phyloP scores from a whole-genome alignment of 78 protist species.

The Capsaspora owczarzaki region DNA sequence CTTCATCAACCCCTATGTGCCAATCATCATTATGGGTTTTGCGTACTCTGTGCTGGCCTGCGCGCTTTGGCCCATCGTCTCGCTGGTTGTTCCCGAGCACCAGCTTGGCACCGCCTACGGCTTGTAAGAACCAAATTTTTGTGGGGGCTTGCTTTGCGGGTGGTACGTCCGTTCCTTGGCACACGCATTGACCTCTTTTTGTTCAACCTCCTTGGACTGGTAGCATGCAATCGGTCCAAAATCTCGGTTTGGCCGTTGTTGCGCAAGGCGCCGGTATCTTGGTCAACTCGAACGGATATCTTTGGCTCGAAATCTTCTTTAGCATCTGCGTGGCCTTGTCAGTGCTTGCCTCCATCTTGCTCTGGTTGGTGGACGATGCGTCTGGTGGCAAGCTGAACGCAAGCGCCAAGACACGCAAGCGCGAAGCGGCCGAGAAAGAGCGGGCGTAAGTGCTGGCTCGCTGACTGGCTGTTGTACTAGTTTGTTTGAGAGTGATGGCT shows the following conservation, averaged over 20 bases:
- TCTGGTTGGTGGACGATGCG: background rate
- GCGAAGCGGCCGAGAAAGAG: too few relatives aligned
- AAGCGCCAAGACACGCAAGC: background rate
- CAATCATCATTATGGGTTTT: background rate
- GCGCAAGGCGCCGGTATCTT: background rate
- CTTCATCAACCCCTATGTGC: background rate
- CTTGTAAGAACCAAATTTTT: background rate
- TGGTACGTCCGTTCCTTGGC: background rate
- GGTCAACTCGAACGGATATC: background rate
- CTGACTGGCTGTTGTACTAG: too few relatives aligned
- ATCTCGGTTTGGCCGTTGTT: background rate
- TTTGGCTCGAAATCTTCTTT: conserved; percentile 4
- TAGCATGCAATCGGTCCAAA: conserved; percentile 4
- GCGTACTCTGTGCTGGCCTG: background rate
- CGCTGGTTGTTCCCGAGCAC: background rate
- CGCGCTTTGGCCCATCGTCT: conserved; percentile 10
- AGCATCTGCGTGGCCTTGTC: background rate
- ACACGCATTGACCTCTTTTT: too few relatives aligned
- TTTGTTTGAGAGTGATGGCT: too few relatives aligned
- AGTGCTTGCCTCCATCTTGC: background rate
- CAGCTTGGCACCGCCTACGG: conserved; percentile 6
- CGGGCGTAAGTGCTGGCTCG: too few relatives aligned
- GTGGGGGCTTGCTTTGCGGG: background rate
- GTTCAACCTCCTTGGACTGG: background rate
- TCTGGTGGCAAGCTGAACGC: background rate